A percentile compares a stretch with the other conserved stretches of the same genome.
Evolutionary conservation across 345 rosid species (phyloP).

Genomic region (Eucalyptus rudis): DNA sequence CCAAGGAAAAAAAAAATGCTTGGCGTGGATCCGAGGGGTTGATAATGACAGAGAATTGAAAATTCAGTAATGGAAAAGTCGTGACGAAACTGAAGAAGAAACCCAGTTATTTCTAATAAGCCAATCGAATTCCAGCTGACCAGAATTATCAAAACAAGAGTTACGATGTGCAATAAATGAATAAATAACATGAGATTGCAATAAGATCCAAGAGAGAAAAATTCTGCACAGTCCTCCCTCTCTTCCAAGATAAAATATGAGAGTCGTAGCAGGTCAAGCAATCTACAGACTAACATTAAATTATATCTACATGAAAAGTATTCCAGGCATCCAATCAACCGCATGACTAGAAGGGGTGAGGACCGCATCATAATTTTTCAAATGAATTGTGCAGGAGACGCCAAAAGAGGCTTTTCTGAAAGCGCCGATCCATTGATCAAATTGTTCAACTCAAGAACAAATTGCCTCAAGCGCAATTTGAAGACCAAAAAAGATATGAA

Average conservation of each 20-base stretch:
- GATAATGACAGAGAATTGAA: neutral
- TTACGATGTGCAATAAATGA: neutral
- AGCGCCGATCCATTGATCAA: neutral
- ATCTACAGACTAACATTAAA: neutral
- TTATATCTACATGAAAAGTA: neutral
- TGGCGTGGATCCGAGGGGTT: neutral
- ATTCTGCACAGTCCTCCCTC: neutral
- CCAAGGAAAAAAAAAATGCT: neutral
- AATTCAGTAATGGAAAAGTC: neutral
- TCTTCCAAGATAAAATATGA: neutral
- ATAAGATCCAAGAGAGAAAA: neutral
- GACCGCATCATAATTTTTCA: neutral
- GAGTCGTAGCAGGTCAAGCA: neutral
- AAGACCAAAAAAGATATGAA: neutral
- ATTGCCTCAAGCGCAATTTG: neutral
- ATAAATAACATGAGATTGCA: neutral
- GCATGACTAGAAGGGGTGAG: neutral
- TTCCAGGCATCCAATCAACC: neutral
- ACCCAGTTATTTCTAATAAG: neutral
- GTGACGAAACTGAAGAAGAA: neutral
- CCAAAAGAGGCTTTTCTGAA: neutral
- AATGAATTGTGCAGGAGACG: neutral
- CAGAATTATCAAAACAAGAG: neutral
- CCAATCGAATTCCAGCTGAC: neutral
- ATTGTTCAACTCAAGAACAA: neutral